Evolutionary conservation across 1,284 basidiomycete genomes (phyloP), one percentile per base, ranked within the genome.

Genomic region (Coriolopsis trogii): DNA sequence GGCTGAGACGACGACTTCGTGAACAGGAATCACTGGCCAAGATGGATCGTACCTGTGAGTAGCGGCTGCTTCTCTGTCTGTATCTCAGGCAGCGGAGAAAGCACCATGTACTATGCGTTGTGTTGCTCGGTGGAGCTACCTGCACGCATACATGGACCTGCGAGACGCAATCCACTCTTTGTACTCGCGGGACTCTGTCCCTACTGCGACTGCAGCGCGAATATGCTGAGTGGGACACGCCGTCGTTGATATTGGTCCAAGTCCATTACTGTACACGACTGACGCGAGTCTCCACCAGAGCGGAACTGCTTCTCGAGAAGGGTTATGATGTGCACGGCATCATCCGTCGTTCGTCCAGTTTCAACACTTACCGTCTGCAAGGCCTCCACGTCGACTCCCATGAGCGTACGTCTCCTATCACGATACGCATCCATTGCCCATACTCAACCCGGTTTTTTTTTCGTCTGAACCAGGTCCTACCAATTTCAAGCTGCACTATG

Each of bases 251-350:
- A n/a, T n/a, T n/a, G n/a, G n/a, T n/a, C n/a, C n/a, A n/a, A n/a
- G n/a, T n/a, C n/a, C n/a, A n/a, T n/a, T n/a, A n/a, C n/a, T n/a
- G n/a, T n/a, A n/a, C n/a, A n/a, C n/a, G n/a, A n/a, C n/a, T n/a
- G n/a, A n/a, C n/a, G n/a, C n/a, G n/a, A n/a, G n/a, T n/a, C n/a
- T n/a, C n/a, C n/a, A n/a, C n/a, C 63, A 92, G 89, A 48, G 91
- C 91, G 20, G 91, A 94, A 70, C 74, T 95, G 16, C 76, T 95
- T 49, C 77, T 95, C 49, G 78, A 79, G 55, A 95, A 95, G 70
- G 93, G 93, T 31, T 95, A 95, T 70, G 81, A 93, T 61, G 93
- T 95, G 1, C 93, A 95, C 68, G 93, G 90, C 30, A 94, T 95
- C 74, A 94, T 96, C 63, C 88, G 93, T 64, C 88, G 93, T 55